These are phyloP conservation scores for Colletotrichum sp. DNA, from an alignment of 2,329 filamentous ascomycete genomes.

Conservation along the genomic window DNA sequence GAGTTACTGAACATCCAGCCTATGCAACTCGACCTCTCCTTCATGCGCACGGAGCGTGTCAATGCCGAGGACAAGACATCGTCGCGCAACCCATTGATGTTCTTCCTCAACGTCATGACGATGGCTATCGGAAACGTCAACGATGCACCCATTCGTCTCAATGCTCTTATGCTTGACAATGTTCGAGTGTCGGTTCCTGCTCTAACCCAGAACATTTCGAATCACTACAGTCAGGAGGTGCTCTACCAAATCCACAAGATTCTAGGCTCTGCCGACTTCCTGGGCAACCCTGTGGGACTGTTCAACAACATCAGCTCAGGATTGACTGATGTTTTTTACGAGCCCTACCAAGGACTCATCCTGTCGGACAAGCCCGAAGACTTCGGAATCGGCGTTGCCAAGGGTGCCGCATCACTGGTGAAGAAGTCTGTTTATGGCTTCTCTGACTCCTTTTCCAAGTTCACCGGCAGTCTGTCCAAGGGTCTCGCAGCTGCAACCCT, in stretches of 20 bases:
- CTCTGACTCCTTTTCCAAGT: constrained; percentile 96
- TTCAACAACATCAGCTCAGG: constrained; percentile 99
- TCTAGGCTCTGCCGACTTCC: constrained; percentile 94
- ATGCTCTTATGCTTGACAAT: constrained; percentile 93
- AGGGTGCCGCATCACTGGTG: constrained; percentile 94
- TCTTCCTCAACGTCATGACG: constrained; percentile 96
- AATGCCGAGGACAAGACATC: constrained; percentile 95
- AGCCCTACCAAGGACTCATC: constrained; percentile 97
- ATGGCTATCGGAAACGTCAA: constrained; percentile 99
- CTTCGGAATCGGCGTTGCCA: constrained; percentile 92
- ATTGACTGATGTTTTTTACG: constrained; percentile 98
- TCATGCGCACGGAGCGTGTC: constrained; percentile 94
- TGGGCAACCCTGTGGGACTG: constrained; percentile 94
- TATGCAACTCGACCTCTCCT: constrained; percentile 96
- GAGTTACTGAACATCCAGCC: constrained; percentile 96
- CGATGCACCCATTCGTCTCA: constrained; percentile 92
- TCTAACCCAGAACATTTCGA: constrained; percentile 84
- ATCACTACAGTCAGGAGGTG: constrained; percentile 96
- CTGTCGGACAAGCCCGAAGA: constrained; percentile 96
- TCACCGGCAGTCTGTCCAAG: constrained; percentile 97
- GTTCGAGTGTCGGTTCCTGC: constrained; percentile 87
- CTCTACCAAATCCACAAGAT: constrained; percentile 97
- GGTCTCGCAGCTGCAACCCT: constrained; percentile 93
- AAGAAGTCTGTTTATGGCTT: constrained; percentile 99
- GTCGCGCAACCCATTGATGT: constrained; percentile 94